phyloP scores from a whole-genome alignment of 805 yeast species.

The Torulaspora quercuum region DNA sequence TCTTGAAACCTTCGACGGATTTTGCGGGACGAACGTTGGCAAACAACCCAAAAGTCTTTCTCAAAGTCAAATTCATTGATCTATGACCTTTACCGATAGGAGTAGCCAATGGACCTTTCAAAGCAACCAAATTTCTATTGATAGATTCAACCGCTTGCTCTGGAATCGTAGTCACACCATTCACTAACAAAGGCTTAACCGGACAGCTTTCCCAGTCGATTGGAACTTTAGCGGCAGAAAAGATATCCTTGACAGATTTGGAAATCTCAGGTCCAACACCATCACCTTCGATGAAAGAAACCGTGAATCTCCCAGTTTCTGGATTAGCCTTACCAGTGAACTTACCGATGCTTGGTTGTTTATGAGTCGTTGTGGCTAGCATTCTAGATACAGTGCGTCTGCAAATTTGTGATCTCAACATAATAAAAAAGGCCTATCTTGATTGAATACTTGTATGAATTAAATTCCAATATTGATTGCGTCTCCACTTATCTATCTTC shows the following conservation, averaged over 20 bases:
- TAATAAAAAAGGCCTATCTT: conserved; percentile 9
- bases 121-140: conserved; percentile 88
- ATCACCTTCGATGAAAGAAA: conserved; percentile 96
- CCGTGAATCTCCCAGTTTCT: conserved; percentile 82
- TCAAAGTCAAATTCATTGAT: conserved; percentile 92
- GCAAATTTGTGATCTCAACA: conserved; percentile 25
- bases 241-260: conserved; percentile 87
- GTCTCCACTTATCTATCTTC: conserved; percentile 2
- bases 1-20: conserved; percentile 87
- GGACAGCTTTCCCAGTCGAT: conserved; percentile 96
- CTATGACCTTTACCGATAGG: conserved; percentile 99
- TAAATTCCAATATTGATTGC: background rate
- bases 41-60: conserved; percentile 93
- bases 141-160: conserved; percentile 88
- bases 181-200: conserved; percentile 86
- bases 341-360: conserved; percentile 36
- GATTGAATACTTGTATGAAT: too few relatives aligned
- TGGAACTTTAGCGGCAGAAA: conserved; percentile 92
- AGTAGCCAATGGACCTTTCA: conserved; percentile 97
- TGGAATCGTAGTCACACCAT: conserved; percentile 93
- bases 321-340: conserved; percentile 35
- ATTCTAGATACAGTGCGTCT: conserved; percentile 23
- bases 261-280: conserved; percentile 98
- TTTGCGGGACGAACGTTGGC: conserved; percentile 98
- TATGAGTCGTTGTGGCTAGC: conserved; percentile 26